Conservation (phyloP, 768 basidiomycete species). For the Pulveroboletus sp. region DNA sequence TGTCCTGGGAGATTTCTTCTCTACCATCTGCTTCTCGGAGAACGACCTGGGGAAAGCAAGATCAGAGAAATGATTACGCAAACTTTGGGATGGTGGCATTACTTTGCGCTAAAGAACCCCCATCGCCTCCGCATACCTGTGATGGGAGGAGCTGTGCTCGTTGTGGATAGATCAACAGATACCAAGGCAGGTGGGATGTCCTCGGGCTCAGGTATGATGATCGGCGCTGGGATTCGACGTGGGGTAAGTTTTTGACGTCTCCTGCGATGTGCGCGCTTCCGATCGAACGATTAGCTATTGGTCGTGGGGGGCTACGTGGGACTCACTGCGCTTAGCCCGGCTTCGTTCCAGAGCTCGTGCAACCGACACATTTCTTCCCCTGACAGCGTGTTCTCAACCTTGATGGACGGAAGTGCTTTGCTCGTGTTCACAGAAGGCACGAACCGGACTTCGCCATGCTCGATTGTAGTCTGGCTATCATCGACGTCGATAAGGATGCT, state of each 20-base stretch:
- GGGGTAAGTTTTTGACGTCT: constrained; percentile 3
- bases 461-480: background rate
- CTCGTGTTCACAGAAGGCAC: background rate
- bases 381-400: constrained; percentile 18
- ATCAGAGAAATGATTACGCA: background rate
- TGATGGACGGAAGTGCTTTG: constrained; percentile 15
- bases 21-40: constrained; percentile 3
- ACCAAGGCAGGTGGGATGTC: background rate
- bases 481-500: constrained; percentile 13
- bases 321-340: constrained; percentile 22
- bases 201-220: constrained; percentile 11
- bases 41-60: constrained; percentile 9
- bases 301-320: background rate
- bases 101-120: constrained; percentile 25
- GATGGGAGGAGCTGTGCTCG: background rate
- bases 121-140: constrained; percentile 7
- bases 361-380: constrained; percentile 16
- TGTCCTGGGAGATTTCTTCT: constrained; percentile 5
- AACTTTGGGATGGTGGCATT: background rate
- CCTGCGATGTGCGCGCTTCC: constrained; percentile 26
- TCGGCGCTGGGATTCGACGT: constrained; percentile 7
- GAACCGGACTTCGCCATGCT: background rate
- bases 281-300: background rate
- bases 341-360: constrained; percentile 26
- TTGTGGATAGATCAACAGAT: constrained; percentile 3